Base-by-base conservation (phyloP, 495 filamentous ascomycete species). In the Tetracladium setigerum region DNA sequence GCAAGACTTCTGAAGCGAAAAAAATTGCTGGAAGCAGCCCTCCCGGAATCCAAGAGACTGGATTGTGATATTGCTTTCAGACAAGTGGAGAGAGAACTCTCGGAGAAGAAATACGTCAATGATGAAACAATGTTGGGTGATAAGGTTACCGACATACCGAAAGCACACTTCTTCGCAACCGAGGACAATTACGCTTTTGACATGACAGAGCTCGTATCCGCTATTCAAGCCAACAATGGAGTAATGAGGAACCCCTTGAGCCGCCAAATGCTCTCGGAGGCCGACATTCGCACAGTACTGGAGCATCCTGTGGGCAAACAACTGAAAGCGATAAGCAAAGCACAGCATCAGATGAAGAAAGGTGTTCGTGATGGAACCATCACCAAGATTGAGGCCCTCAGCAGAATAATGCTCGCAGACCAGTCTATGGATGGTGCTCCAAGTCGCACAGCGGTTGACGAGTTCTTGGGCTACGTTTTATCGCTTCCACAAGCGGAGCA, bases 151-250 rank as follows among this genome's bases (percentile, higher is more conserved):
- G 60, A 61, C 45, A 62, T 65, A 17, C 55, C 53, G 4, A 43
- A 54, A 30, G 39, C 17, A 15, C 52, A 61, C n/a, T 61, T 65
- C 36, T 44, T 44, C 4, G 48, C 40, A 10, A 51, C 13, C 51
- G 59, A 63, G 46, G 64, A 65, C 15, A 49, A 58, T 18, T 72
- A 73, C 47, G 63, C 67, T 4, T 67, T 67, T 59, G 67, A 69
- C 48, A 65, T 66, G 60, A 52, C 56, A 15, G 62, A 66, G 41
- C 44, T 68, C 1, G 65, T 58, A 11, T 55, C 56, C 27, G 46
- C 56, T 31, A 43, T 56, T 22, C 44, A 11, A 22, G 37, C 38
- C 22, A 48, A 52, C 34, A 34, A 37, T 15, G 56, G 52, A 33
- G 41, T 60, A 17, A 57, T 66, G 62, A 52, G 64, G 14, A 63